Evolutionary conservation across 140 eudicot genomes (phyloP), one percentile per base, ranked within the genome.

Genomic region (Erigeron philadelphicus): DNA sequence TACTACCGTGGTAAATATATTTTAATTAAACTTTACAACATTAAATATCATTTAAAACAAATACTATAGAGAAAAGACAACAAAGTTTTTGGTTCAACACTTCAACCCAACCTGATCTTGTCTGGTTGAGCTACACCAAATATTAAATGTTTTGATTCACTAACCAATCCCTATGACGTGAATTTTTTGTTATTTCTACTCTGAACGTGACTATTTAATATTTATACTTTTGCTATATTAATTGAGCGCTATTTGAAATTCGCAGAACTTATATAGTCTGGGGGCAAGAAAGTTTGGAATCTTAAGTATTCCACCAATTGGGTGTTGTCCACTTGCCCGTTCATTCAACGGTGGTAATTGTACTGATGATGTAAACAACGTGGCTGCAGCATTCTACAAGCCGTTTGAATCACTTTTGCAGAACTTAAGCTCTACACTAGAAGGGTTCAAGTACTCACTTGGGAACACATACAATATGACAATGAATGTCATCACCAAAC

Each of bases 241-340:
- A 19, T 35, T 31, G 15, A 41, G 42, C 72, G 18, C 45, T 2
- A 64, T 19, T 46, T 66, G 43, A 56, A 61, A 56, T 21, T 64
- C 25, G 68, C 89, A 84, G 89, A 78, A 61, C 54, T 59, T 84
- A 49, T 75, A 81, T 44, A 54, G 47, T 8, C 54, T 81, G 72
- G 89, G 89, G 53, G 89, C 84, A 47, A 81, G 79, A 52, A 84
- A 79, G 72, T 84, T 78, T 56, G 84, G 76, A 8, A 58, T 84
- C 48, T 4, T 81, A 55, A 61, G 86, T 47, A 68, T 81, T 21
- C 80, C 86, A 54, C 71, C 86, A 59, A 49, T 81, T 11, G 89
- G 89, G 25, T 81, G 86, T 67, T 64, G 78, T 43, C 89, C 89
- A 5, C 31, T 50, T 5, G 77, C 72, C 9, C 86, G 86, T 17